Evolutionary conservation across 768 basidiomycete species (phyloP).

Genomic region (Rubroboletus pulcherrimus): DNA sequence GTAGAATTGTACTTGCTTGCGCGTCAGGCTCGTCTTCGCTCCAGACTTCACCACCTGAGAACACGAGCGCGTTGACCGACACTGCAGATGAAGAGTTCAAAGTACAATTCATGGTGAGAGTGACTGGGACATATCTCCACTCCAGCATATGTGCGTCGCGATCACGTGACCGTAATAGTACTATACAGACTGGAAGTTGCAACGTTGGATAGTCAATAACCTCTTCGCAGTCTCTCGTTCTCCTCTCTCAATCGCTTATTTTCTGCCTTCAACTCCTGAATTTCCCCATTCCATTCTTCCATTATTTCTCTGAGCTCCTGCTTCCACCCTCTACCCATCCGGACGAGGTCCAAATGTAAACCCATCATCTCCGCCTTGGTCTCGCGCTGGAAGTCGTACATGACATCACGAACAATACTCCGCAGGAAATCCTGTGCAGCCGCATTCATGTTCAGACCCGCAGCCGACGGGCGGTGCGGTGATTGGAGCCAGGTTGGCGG

Average conservation of each 20-base stretch:
- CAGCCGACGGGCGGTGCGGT: conserved; percentile 32
- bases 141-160: not conserved
- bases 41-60: conserved; percentile 27
- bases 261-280: conserved; percentile 43
- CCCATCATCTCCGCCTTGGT: conserved; percentile 70
- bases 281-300: conserved; percentile 59
- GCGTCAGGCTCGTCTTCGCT: conserved; percentile 14
- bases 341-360: conserved; percentile 67
- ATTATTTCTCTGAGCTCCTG: conserved; percentile 58
- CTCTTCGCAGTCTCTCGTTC: conserved; percentile 55
- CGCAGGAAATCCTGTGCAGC: conserved; percentile 56
- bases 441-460: conserved; percentile 27
- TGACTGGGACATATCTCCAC: not conserved
- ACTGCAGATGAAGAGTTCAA: conserved; percentile 10
- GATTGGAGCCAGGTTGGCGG: conserved; percentile 38
- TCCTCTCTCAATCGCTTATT: conserved; percentile 59
- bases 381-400: conserved; percentile 71
- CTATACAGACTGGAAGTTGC: not conserved
- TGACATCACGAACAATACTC: conserved; percentile 62
- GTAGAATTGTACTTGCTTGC: conserved; percentile 1
- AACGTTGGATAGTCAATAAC: conserved; percentile 22
- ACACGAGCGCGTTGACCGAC: conserved; percentile 27
- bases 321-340: conserved; percentile 69
- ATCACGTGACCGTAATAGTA: conserved; percentile 11
- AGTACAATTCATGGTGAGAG: conserved; percentile 3